Evolutionary conservation across 1,284 basidiomycete species (phyloP).

Genomic region (Apiotrichum mycotoxinovorans): DNA sequence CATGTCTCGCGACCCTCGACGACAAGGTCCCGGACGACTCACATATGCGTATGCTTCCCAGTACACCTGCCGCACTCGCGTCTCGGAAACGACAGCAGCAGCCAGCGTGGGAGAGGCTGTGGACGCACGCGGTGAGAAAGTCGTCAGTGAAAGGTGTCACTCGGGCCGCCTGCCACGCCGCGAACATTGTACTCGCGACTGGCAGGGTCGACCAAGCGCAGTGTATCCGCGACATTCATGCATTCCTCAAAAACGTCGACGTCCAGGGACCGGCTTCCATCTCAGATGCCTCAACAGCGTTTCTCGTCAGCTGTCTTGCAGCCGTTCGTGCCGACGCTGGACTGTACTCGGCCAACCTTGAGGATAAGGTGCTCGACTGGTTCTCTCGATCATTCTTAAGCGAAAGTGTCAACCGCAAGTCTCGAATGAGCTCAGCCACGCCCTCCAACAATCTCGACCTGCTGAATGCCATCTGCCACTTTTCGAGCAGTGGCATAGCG

Average conservation of each 20-base stretch:
- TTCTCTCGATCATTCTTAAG: constrained; percentile 55
- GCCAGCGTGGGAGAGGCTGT: constrained; percentile 67
- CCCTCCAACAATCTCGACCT: constrained; percentile 63
- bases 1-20: constrained; percentile 50
- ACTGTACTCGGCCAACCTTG: constrained; percentile 72
- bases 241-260: constrained; percentile 70
- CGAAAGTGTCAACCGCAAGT: constrained; percentile 50
- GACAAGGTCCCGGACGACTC: not conserved
- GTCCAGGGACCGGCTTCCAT: constrained; percentile 80
- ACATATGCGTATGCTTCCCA: constrained; percentile 10
- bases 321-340: constrained; percentile 72
- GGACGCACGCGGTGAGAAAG: constrained; percentile 75
- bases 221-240: constrained; percentile 66
- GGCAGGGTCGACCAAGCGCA: constrained; percentile 58
- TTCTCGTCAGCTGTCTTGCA: constrained; percentile 65
- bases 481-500: constrained; percentile 29
- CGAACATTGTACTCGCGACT: constrained; percentile 54
- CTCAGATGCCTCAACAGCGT: constrained; percentile 78
- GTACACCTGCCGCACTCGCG: constrained; percentile 18
- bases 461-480: constrained; percentile 61
- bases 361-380: constrained; percentile 81
- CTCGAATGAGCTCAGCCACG: constrained; percentile 53
- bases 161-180: constrained; percentile 76
- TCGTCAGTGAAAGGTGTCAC: constrained; percentile 63
- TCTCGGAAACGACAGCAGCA: constrained; percentile 7